A percentile compares a stretch with the other conserved stretches of the same genome.
These are phyloP conservation scores for Symbiodinium natans DNA, from an alignment of 73 alveolate species.

Conservation along the genomic window DNA sequence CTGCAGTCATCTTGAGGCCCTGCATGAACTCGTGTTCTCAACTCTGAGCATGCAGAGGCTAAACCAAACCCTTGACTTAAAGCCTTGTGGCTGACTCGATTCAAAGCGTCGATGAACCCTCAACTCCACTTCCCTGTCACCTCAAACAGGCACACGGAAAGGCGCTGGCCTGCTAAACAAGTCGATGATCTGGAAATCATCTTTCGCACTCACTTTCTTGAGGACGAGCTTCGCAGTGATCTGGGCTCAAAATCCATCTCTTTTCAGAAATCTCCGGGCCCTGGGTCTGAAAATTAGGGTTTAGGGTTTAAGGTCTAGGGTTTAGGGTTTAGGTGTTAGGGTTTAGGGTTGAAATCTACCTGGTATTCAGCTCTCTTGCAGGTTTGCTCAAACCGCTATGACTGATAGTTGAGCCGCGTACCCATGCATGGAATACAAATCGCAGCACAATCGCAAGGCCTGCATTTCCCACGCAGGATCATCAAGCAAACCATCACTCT, in stretches of 20 bases:
- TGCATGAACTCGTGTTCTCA: no score
- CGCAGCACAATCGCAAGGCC: background rate
- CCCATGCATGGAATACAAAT: background rate
- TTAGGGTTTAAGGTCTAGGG: background rate
- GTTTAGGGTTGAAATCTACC: background rate
- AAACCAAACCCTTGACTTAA: no score
- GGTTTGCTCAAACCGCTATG: background rate
- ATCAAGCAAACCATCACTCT: background rate
- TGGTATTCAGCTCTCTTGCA: no score
- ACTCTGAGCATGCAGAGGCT: no score
- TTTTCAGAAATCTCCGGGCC: no score
- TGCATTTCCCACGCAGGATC: background rate
- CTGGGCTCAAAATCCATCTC: background rate
- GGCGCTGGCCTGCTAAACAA: conserved; percentile 57
- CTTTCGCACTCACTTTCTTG: background rate
- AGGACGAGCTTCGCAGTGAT: conserved; percentile 36
- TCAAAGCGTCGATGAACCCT: no score
- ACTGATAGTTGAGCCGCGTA: background rate
- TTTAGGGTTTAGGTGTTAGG: background rate
- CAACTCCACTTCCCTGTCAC: no score
- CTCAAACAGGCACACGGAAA: no score
- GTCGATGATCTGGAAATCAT: conserved; percentile 69
- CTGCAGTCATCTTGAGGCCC: no score
- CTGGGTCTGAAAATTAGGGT: background rate
- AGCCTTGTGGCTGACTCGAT: no score